These are phyloP conservation scores for Mycoemilia scoparia DNA, from an alignment of 192 early-diverging fungal species.

Conservation along the genomic window DNA sequence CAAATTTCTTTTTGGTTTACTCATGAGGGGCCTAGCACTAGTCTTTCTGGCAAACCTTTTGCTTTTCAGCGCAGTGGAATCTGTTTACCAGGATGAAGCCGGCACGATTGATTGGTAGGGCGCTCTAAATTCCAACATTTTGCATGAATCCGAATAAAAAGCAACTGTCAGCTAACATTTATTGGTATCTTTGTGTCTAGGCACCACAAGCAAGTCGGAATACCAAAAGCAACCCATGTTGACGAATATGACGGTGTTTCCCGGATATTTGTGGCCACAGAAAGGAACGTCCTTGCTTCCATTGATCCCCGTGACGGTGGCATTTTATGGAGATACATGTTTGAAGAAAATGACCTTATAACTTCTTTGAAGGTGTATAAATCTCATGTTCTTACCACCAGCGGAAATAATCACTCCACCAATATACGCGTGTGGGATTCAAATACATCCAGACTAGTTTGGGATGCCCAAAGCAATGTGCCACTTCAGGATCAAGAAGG, in stretches of 20 bases:
- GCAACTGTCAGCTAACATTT: too few species aligned
- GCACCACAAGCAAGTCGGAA: slow-evolving; percentile 38
- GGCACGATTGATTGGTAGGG: too few species aligned
- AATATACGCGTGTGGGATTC: slow-evolving; percentile 31
- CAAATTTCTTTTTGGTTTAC: too few species aligned
- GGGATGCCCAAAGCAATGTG: slow-evolving; percentile 1
- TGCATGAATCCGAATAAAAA: too few species aligned
- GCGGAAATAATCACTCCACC: slow-evolving; percentile 5
- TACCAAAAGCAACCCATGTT: slow-evolving; percentile 11
- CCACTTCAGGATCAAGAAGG: slow-evolving; percentile 4
- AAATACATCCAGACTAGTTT: slow-evolving; percentile 3
- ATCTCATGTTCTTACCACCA: slow-evolving; percentile 13
- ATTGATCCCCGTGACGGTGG: slow-evolving; percentile 46
- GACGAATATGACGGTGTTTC: slow-evolving; percentile 12
- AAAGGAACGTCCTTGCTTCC: slow-evolving; percentile 54
- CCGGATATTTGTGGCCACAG: slow-evolving; percentile 38
- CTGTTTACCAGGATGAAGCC: too few species aligned
- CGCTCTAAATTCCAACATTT: too few species aligned
- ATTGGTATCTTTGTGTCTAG: too few species aligned
- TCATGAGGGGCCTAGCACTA: too few species aligned
- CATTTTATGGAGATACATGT: slow-evolving; percentile 60
- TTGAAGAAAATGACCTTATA: slow-evolving; percentile 39
- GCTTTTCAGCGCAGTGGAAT: too few species aligned
- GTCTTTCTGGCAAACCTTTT: too few species aligned
- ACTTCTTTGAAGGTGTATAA: slow-evolving; percentile 22